Base-by-base conservation (phyloP, 805 yeast species). In the Kazachstania viticola region DNA sequence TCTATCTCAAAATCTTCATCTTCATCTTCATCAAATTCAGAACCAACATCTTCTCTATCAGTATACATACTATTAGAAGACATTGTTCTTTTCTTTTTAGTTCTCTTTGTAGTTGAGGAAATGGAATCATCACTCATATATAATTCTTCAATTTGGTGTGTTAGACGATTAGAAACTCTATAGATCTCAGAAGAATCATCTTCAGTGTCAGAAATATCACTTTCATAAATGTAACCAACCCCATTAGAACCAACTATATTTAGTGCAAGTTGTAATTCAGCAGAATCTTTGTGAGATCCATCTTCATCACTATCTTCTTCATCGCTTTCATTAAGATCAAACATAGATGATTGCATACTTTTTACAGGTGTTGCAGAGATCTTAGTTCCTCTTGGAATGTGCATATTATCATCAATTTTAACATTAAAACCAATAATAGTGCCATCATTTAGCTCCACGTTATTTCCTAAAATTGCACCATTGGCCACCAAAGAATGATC, bases 1-100 rank as follows among this genome's bases (percentile, higher is more conserved):
- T 91, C 98, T 35, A 67, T 69, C 42, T 71, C 70, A 57, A 88
- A 88, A 51, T 79, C 83, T 54, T 82, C 94, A 34, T 75, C 83
- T 23, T 61, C 71, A 27, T 58, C 66, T 9, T 54, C 48, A 36
- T 67, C 70, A n/a, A 57, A 57, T 3, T 65, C 69, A 11, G 60
- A 60, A 15, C 53, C 56, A 33, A 43, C 42, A n/a, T 45, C 54
- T 33, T 49, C 59, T 32, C 47, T 64, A 43, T 73, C 78, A 1
- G 77, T 71, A 35, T 49, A 53, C 41, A 56, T 46, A 35, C 62
- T 54, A 7, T 58, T 60, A 2, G 65, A 53, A 4, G 67, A 61
- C 48, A 51, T 47, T 6, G 64, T 56, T 52, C 67, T 60, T 42
- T 58, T 60, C 51, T 67, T 67, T 49, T 67, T 70, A 23, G 41